Conservation (phyloP, 2,329 filamentous ascomycete genomes). For the Colletotrichum falcatum region DNA sequence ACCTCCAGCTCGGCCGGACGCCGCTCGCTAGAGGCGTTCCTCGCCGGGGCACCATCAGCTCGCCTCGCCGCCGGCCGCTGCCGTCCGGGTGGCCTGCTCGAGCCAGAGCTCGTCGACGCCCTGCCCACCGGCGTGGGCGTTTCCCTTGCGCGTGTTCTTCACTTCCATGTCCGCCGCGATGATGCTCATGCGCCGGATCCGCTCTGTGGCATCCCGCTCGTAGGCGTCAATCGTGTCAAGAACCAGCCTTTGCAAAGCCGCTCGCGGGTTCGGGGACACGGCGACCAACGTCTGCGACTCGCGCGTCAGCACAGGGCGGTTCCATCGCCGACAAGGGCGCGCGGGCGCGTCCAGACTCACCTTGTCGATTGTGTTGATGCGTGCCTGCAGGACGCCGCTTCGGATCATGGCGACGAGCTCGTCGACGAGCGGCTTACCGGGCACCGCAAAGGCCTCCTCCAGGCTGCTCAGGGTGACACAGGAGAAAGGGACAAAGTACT, state of each 20-base stretch:
- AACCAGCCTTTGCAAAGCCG: conserved; percentile 76
- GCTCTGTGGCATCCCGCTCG: conserved; percentile 79
- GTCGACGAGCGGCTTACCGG: conserved; percentile 72
- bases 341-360: conserved; percentile 53
- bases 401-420: conserved; percentile 87
- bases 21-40: conserved; percentile 7
- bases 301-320: conserved; percentile 33
- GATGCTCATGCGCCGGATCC: conserved; percentile 83
- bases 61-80: conserved; percentile 33
- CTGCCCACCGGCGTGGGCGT: background rate
- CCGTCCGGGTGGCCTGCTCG: conserved; percentile 45
- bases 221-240: conserved; percentile 77
- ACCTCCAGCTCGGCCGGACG: conserved; percentile 33
- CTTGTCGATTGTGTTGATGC: conserved; percentile 86
- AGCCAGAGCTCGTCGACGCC: conserved; percentile 51
- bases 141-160: conserved; percentile 48
- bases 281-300: conserved; percentile 75
- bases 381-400: conserved; percentile 76
- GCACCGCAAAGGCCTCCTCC: conserved; percentile 78
- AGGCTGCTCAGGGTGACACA: conserved; percentile 85
- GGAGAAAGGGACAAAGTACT: conserved; percentile 93
- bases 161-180: conserved; percentile 81
- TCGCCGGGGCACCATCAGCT: conserved; percentile 26
- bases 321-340: conserved; percentile 11
- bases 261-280: conserved; percentile 73